Base-by-base conservation (phyloP, 768 basidiomycete species). In the Galerina marginata region DNA sequence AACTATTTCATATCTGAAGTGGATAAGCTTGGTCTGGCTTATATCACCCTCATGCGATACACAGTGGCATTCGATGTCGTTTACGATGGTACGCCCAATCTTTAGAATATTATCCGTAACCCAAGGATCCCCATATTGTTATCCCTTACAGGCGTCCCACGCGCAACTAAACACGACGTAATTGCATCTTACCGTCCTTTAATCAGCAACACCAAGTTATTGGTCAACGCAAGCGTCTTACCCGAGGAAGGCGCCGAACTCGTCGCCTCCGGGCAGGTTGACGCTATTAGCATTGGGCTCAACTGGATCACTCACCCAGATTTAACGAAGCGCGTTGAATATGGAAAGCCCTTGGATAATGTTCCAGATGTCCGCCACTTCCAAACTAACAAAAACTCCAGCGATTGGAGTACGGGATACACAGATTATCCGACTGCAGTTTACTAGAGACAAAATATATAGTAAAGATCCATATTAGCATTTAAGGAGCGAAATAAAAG, bases 261-360 rank as follows among this genome's bases (percentile, higher is more conserved):
- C 16, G 60, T 82, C 25, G 39, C 69, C 6, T 61, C 67, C 4
- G 74, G 76, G 1, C 73, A 77, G 42, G 67, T 75, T 10, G 78
- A 80, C 45, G 79, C 69, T 0, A 70, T 77, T 12, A 70, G 71
- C 51, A 76, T 82, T 45, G 79, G 81, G 6, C 63, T 73, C 53
- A 57, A 68, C 42, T 80, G 71, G 69, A 73, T 81, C 47, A 69
- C 72, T 9, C 80, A 83, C 58, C 79, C 81, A 1, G 81, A 82
- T 63, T 59, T 81, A 12, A 74, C 66, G 49, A 74, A 75, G 63
- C 75, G 79, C 14, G 63, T 79, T n/a, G 43, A 70, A 54, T 65
- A 72, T 26, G 75, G 74, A 14, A 74, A 74, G 57, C 69, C 76
- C 23, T 62, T 77, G 5, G 74, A 77, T 46, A 77, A 76, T 55